Percentiles rank a stretch among this genome's conserved stretches.
Evolutionary conservation across 2,329 filamentous ascomycete species (phyloP).

Genomic region (Phoma sp.): DNA sequence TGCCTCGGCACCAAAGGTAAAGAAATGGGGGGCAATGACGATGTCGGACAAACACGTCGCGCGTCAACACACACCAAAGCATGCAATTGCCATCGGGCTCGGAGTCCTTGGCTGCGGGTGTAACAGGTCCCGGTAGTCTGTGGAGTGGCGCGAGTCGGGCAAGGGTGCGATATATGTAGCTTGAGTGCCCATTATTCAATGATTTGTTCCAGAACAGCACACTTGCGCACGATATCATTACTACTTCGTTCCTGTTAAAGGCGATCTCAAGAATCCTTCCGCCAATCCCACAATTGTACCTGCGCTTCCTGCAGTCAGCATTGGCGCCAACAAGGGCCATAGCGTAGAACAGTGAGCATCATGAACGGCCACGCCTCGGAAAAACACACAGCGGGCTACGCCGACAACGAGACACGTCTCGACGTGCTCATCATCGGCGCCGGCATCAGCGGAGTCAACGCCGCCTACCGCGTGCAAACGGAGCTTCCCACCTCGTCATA

Average conservation of each 20-base stretch:
- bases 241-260: neutral
- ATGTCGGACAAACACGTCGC: neutral
- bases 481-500: slow-evolving; percentile 64
- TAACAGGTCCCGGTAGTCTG: neutral
- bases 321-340: neutral
- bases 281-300: neutral
- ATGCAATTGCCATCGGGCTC: slow-evolving; percentile 3
- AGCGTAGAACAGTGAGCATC: slow-evolving; percentile 1
- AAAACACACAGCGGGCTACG: slow-evolving; percentile 19
- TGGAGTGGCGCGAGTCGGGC: neutral
- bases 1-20: slow-evolving; percentile 5
- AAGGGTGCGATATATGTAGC: slow-evolving; percentile 4
- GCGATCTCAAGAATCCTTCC: neutral
- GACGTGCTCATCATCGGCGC: slow-evolving; percentile 70
- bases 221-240: neutral
- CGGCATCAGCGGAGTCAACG: slow-evolving; percentile 77
- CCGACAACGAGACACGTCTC: slow-evolving; percentile 28
- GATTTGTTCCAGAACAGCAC: neutral
- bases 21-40: slow-evolving; percentile 14
- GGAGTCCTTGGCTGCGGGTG: slow-evolving; percentile 14
- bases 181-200: neutral
- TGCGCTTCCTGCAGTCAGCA: slow-evolving; percentile 9
- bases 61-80: neutral
- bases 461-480: slow-evolving; percentile 71
- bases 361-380: slow-evolving; percentile 30